Evolutionary conservation across 306 rosid genomes (phyloP).

Genomic region (Calophaca sinica): DNA sequence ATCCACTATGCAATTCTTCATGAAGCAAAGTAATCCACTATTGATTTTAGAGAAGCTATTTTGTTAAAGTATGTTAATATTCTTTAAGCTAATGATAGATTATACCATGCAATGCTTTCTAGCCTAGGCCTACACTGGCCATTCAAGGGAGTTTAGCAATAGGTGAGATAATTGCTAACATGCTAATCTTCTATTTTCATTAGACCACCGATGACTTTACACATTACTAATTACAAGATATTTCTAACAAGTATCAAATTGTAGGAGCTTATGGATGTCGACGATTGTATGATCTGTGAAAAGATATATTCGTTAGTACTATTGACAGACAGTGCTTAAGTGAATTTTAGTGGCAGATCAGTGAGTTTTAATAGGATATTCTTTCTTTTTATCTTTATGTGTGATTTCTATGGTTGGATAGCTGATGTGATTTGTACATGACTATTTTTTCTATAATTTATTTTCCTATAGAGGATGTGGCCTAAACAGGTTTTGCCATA

Average conservation of each 20-base stretch:
- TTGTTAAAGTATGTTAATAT: no score
- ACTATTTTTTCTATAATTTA: conserved; percentile 2
- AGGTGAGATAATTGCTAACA: neutral
- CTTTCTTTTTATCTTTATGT: neutral
- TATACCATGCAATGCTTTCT: no score
- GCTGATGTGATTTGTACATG: neutral
- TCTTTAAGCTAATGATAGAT: no score
- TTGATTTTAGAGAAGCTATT: no score
- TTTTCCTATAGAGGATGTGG: neutral
- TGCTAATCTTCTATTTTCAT: neutral
- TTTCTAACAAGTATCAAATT: neutral
- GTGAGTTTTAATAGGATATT: neutral
- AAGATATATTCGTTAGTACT: conserved; percentile 5
- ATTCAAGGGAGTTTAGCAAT: no score
- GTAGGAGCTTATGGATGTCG: neutral
- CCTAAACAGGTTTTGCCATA: neutral
- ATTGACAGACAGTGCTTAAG: neutral
- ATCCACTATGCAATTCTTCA: no score
- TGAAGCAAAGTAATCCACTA: no score
- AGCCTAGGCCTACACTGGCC: no score
- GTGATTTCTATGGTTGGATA: neutral
- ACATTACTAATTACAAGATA: no score
- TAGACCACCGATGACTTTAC: no score
- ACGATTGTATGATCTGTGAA: neutral
- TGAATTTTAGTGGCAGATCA: neutral